Conservation (phyloP, 139 green algal genomes). For the Auxenochlorella protothecoides region DNA sequence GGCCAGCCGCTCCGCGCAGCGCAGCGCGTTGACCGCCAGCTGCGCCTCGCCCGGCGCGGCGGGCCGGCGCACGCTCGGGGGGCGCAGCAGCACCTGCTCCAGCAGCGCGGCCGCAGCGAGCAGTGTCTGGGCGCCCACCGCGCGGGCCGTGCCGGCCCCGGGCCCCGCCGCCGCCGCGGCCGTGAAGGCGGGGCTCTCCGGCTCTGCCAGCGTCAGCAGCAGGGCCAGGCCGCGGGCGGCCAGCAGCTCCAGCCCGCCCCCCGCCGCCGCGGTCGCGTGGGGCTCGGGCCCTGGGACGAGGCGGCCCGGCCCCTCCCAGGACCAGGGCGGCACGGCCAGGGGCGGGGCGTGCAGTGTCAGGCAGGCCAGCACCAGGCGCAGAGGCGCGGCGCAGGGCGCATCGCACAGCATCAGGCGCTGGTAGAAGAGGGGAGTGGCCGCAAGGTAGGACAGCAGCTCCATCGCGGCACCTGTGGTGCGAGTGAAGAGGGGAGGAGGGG, state of each 20-base stretch:
- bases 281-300: neutral
- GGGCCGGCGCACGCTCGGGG: neutral
- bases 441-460: constrained; percentile 26
- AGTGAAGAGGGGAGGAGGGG: neutral
- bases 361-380: constrained; percentile 19
- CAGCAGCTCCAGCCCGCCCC: constrained; percentile 27
- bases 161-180: too few species aligned
- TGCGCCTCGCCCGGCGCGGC: constrained; percentile 18
- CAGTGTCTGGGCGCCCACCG: too few species aligned
- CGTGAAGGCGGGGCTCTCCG: too few species aligned
- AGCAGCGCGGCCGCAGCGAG: neutral
- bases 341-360: constrained; percentile 22
- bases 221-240: constrained; percentile 20
- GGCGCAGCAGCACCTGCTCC: constrained; percentile 23
- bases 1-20: constrained; percentile 23
- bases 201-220: constrained; percentile 24
- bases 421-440: constrained; percentile 27
- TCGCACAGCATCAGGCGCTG: constrained; percentile 28
- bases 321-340: constrained; percentile 24
- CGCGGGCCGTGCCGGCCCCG: too few species aligned
- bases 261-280: too few species aligned
- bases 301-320: constrained; percentile 2
- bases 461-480: constrained; percentile 17
- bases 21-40: constrained; percentile 25
- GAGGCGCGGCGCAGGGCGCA: constrained; percentile 11